phyloP scores from a whole-genome alignment of 495 filamentous ascomycete species.

The Lasiosphaeria ovina region DNA sequence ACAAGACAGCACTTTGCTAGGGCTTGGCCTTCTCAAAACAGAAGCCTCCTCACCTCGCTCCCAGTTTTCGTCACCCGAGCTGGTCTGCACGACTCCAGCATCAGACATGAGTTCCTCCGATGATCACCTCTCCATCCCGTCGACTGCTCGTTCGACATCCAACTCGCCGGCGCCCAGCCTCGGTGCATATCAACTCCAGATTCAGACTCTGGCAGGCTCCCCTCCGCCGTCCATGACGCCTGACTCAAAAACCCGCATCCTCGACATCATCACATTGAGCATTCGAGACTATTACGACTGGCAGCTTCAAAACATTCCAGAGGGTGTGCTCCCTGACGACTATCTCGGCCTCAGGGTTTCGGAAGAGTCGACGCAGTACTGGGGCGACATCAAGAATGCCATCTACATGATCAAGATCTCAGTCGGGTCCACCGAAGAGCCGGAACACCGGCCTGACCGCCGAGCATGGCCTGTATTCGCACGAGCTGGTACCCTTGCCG shows the following conservation, averaged over 20 bases:
- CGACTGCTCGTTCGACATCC: conserved; percentile 4
- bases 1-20: too few species aligned
- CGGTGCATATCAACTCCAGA: conserved; percentile 22
- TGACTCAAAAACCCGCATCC: conserved; percentile 23
- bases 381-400: conserved; percentile 30
- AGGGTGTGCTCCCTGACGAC: conserved; percentile 30
- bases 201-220: conserved; percentile 19
- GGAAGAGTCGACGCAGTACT: conserved; percentile 27
- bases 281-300: conserved; percentile 32
- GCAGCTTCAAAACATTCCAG: conserved; percentile 28
- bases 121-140: conserved; percentile 7
- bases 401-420: conserved; percentile 34
- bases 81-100: conserved; percentile 14
- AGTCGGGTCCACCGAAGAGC: conserved; percentile 17
- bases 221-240: conserved; percentile 21
- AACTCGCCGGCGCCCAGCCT: conserved; percentile 20
- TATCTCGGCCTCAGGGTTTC: conserved; percentile 23
- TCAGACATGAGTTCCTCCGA: conserved; percentile 20
- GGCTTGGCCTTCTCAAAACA: not conserved
- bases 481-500: conserved; percentile 26
- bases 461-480: conserved; percentile 29
- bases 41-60: conserved; percentile 8
- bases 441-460: conserved; percentile 18
- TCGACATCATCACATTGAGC: conserved; percentile 27
- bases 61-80: conserved; percentile 15